Evolutionary conservation across 176 grass and related monocot genomes (phyloP), one percentile per base, ranked within the genome.

Genomic region (Saccharum officinarum): DNA sequence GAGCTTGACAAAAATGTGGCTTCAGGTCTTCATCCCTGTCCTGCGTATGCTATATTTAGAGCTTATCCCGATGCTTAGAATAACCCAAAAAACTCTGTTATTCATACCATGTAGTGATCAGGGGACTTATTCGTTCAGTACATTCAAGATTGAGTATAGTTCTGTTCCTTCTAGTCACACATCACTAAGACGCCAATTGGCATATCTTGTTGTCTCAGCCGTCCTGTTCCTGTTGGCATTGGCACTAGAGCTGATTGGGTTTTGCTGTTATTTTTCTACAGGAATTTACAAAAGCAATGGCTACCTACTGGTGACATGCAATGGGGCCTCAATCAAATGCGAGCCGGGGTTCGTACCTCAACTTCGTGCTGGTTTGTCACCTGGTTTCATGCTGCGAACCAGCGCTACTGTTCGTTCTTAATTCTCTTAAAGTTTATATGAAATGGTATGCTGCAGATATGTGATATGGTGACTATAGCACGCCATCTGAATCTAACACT

Each of bases 251-350:
- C 69, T 91, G 76, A 84, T 55, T 64, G 38, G 6, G 30, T 7
- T 57, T 1, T 66, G 13, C 5, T 33, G 22, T 84, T 80, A 5
- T 20, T 71, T n/a, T 61, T 86, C 9, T 80, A 37, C 77, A 98
- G 97, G 91, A 91, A 68, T 98, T 83, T 95, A 98, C 63, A 98
- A 20, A 89, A 95, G 88, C 84, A 98, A 98, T 71, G 97, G 97
- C 15, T 98, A 95, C 74, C 82, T 95, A 52, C 67, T 34, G 25
- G 91, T 96, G 38, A 95, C 93, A 26, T 95, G 91, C 91, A 95
- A 98, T 20, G 97, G 97, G 96, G 97, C 25, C 88, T 98, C 42
- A 98, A 98, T 84, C 97, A 98, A 87, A 98, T 98, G 97, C 79
- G 97, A 78, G 93, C 97, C 70, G 97, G 93, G 87, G 97, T 95